A percentile compares a stretch with the other conserved stretches of the same genome.
Conservation (phyloP, 2,329 filamentous ascomycete genomes). For the Clonostachys byssicola region DNA sequence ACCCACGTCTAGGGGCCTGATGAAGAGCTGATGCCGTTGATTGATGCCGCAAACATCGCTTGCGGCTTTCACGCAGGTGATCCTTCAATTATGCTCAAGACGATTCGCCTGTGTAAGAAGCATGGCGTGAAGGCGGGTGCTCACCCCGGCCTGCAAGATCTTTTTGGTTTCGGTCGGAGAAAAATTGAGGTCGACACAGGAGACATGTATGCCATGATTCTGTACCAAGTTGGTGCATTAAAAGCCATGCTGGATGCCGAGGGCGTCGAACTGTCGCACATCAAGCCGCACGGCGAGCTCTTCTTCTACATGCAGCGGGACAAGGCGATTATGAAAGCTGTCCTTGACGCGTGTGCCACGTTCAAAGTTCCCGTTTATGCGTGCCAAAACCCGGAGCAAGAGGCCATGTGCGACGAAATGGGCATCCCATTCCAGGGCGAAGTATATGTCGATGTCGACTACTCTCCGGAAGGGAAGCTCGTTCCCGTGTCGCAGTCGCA, state of each 20-base stretch:
- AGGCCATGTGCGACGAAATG: background rate
- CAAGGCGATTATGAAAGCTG: slow-evolving; percentile 1
- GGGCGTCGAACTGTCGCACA: slow-evolving; percentile 50
- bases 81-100: slow-evolving; percentile 60
- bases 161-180: slow-evolving; percentile 60
- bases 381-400: background rate
- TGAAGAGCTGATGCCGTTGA: slow-evolving; percentile 54
- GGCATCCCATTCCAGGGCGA: slow-evolving; percentile 1
- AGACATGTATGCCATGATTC: slow-evolving; percentile 50
- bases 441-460: slow-evolving; percentile 3
- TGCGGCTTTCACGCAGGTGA: slow-evolving; percentile 59
- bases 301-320: slow-evolving; percentile 33
- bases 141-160: slow-evolving; percentile 60
- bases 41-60: slow-evolving; percentile 59
- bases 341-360: too few species aligned
- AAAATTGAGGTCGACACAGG: slow-evolving; percentile 54
- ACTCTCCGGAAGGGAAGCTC: background rate
- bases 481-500: background rate
- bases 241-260: slow-evolving; percentile 55
- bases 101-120: slow-evolving; percentile 51
- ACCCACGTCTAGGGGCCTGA: slow-evolving; percentile 40
- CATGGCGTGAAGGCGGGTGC: slow-evolving; percentile 38
- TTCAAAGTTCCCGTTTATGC: slow-evolving; percentile 1
- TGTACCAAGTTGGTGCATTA: slow-evolving; percentile 62
- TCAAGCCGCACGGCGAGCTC: slow-evolving; percentile 59